Base-by-base conservation (phyloP, 805 yeast species). In the Kluyveromyces siamensis region DNA sequence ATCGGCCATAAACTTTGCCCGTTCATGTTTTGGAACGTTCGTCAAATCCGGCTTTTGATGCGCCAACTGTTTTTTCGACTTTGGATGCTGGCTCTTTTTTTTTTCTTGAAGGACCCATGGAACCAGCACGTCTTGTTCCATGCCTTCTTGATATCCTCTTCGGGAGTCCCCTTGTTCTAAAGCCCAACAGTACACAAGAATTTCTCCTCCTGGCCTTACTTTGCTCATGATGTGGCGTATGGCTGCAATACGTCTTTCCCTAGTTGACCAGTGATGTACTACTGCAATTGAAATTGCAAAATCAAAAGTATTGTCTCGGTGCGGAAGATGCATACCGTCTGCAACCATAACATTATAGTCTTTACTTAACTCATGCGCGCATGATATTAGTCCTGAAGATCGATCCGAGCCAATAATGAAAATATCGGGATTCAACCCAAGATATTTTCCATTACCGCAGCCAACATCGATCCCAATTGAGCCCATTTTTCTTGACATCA, bases 251-350 rank as follows among this genome's bases (percentile, higher is more conserved):
- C 99, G 73, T 60, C 99, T 75, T 52, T 81, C 84, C 17, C 76
- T 77, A 0, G 95, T 87, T n/a, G 95, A 78, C 69, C 93, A 89
- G 64, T 93, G 99, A 61, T 93, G 99, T 16, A 93, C 82, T 21
- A 93, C 99, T 0, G 98, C 98, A 42, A 93, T 90, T 9, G 95
- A 84, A 27, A 93, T 85, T 1, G 96, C 98, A 72, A 93, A 93
- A 59, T 91, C 93, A 70, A 71, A 58, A 47, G 62, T 51, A 21
- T 54, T 47, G 8, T 69, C 62, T 2, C 71, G 72, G 59, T 79
- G 84, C 1, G 90, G 88, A 42, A 82, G 61, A 2, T 60, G 55
- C 48, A 93, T 69, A 2, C 95, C 96, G 68, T 93, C 99, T 3
- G 95, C 85, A 1, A 88, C 81, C 50, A 83, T 68, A 8, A 83